Evolutionary conservation across 1,139 yeast species (phyloP).

Genomic region (Groenewaldozyma auringiensis): DNA sequence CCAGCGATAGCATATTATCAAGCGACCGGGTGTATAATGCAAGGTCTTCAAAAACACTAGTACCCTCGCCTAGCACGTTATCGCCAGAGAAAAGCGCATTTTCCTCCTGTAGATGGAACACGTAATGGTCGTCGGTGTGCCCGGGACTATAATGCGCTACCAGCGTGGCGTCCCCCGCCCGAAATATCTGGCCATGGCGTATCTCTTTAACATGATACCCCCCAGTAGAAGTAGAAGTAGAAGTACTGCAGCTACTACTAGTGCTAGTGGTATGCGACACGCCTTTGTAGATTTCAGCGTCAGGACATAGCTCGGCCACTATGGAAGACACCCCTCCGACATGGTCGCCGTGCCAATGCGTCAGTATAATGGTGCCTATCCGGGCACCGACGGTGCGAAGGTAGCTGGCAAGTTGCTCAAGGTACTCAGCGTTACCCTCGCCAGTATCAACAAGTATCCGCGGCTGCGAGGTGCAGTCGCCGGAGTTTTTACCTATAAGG

Average conservation of each 20-base stretch:
- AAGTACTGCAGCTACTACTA: too few relatives aligned
- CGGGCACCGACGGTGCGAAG: constrained; percentile 22
- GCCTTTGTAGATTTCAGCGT: constrained; percentile 14
- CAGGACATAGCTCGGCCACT: constrained; percentile 10
- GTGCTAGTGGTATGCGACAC: background rate
- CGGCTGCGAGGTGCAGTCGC: constrained; percentile 19
- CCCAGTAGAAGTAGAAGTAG: constrained; percentile 9
- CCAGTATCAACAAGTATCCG: constrained; percentile 35
- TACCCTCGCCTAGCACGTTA: constrained; percentile 35
- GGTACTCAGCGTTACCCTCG: constrained; percentile 30
- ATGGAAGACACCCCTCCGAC: constrained; percentile 26
- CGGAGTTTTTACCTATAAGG: constrained; percentile 25
- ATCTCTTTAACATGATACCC: constrained; percentile 13
- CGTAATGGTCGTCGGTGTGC: constrained; percentile 34
- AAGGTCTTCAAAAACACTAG: constrained; percentile 32
- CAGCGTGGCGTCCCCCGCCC: constrained; percentile 25
- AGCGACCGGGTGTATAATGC: constrained; percentile 28
- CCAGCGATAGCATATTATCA: constrained; percentile 2
- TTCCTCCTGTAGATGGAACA: constrained; percentile 32
- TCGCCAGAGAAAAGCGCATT: constrained; percentile 33
- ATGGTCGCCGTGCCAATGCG: constrained; percentile 38
- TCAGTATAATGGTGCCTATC: constrained; percentile 27
- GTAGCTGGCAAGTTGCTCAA: constrained; percentile 21
- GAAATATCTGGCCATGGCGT: constrained; percentile 24
- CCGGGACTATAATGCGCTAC: constrained; percentile 33